phyloP scores from a whole-genome alignment of 768 basidiomycete genomes.

The Rhizopogon salebrosus region DNA sequence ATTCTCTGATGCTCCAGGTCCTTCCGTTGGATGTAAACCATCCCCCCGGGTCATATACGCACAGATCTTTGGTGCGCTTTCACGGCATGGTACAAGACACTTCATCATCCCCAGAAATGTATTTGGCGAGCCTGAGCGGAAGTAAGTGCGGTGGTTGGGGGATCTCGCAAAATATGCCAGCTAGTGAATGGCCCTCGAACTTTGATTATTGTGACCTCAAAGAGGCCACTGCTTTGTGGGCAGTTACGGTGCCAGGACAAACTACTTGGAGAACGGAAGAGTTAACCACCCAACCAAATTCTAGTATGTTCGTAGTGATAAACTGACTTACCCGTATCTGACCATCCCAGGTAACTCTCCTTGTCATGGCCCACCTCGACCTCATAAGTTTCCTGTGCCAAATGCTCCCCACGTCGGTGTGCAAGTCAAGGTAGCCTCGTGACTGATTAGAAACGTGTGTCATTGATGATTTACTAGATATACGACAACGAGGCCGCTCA shows the following conservation, averaged over 20 bases:
- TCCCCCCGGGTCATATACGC: constrained; percentile 45
- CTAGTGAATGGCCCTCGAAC: neutral
- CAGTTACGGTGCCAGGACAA: constrained; percentile 68
- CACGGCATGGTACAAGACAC: constrained; percentile 82
- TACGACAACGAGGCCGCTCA: constrained; percentile 46
- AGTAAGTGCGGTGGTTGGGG: constrained; percentile 74
- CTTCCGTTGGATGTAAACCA: constrained; percentile 43
- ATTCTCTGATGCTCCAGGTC: constrained; percentile 37
- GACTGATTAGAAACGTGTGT: neutral
- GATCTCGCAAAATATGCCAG: constrained; percentile 31
- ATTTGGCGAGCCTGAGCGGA: constrained; percentile 44
- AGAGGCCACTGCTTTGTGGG: constrained; percentile 67
- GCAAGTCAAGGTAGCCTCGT: constrained; percentile 55
- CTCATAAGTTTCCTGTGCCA: constrained; percentile 65
- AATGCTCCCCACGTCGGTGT: constrained; percentile 55
- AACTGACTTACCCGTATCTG: neutral
- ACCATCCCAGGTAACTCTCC: constrained; percentile 17
- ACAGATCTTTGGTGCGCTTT: constrained; percentile 64
- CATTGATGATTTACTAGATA: constrained; percentile 35
- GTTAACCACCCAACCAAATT: constrained; percentile 13
- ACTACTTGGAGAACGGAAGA: constrained; percentile 47
- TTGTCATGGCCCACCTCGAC: constrained; percentile 22
- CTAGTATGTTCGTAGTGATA: constrained; percentile 12
- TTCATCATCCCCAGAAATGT: constrained; percentile 67
- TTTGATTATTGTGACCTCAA: constrained; percentile 48